Percentiles rank a stretch among this genome's conserved stretches.
Evolutionary conservation across 2,329 filamentous ascomycete genomes (phyloP).

Genomic region (Achaetomium macrosporum): DNA sequence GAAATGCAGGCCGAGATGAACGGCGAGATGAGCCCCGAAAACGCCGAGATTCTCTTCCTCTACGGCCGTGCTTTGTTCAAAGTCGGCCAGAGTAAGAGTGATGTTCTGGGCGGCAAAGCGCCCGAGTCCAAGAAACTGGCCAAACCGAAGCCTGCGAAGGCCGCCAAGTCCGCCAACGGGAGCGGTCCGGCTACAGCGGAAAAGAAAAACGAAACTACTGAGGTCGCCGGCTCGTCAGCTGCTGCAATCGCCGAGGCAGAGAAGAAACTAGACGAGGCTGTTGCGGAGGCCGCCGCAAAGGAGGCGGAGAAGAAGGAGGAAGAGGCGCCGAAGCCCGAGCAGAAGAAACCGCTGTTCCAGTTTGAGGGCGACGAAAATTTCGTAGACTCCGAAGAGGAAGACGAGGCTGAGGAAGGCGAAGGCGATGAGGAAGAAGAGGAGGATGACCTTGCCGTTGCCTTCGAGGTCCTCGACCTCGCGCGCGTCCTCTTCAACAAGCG

Average conservation of each 20-base stretch:
- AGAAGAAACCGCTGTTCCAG: slow-evolving; percentile 77
- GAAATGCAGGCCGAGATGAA: slow-evolving; percentile 88
- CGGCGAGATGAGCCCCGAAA: slow-evolving; percentile 83
- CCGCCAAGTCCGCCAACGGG: slow-evolving; percentile 34
- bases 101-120: slow-evolving; percentile 82
- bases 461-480: slow-evolving; percentile 78
- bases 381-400: slow-evolving; percentile 71
- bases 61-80: slow-evolving; percentile 94
- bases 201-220: slow-evolving; percentile 32
- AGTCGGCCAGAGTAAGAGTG: slow-evolving; percentile 88
- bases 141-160: slow-evolving; percentile 35
- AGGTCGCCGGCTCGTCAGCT: slow-evolving; percentile 7
- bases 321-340: slow-evolving; percentile 32
- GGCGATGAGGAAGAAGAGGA: slow-evolving; percentile 50
- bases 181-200: slow-evolving; percentile 26
- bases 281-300: slow-evolving; percentile 39
- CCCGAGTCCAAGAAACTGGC: slow-evolving; percentile 45
- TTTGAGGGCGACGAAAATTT: slow-evolving; percentile 94
- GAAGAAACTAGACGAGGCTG: slow-evolving; percentile 42
- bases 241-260: slow-evolving; percentile 30
- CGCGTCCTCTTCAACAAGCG: slow-evolving; percentile 58
- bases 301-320: slow-evolving; percentile 34
- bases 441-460: slow-evolving; percentile 72
- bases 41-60: slow-evolving; percentile 88
- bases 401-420: slow-evolving; percentile 37